Percentiles rank a stretch among this genome's conserved stretches.
These are phyloP conservation scores for Coniochaeta prunicola DNA, from an alignment of 2,329 filamentous ascomycete species.

Conservation along the genomic window DNA sequence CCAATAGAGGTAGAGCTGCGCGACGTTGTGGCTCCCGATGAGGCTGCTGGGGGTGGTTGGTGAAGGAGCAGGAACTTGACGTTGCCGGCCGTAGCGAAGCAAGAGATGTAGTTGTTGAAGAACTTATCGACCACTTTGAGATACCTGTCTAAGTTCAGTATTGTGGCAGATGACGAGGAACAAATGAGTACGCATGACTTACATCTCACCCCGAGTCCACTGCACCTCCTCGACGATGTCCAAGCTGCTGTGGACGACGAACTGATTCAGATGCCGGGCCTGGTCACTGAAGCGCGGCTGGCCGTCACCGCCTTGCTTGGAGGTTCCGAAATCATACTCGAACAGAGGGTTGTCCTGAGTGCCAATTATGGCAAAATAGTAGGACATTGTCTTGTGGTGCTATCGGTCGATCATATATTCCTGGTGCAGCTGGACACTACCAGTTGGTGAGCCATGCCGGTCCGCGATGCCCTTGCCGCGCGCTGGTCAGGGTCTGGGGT, in stretches of 20 bases:
- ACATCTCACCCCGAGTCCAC: constrained; percentile 85
- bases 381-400: constrained; percentile 73
- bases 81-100: constrained; percentile 88
- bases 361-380: constrained; percentile 96
- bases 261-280: constrained; percentile 91
- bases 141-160: constrained; percentile 53
- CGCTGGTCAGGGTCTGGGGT: not conserved
- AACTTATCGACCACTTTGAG: constrained; percentile 96
- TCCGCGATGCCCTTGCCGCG: not conserved
- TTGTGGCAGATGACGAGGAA: not conserved
- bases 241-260: constrained; percentile 88
- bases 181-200: constrained; percentile 18
- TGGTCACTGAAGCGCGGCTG: constrained; percentile 81
- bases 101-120: constrained; percentile 91
- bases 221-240: constrained; percentile 96
- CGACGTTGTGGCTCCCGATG: constrained; percentile 8
- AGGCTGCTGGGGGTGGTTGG: constrained; percentile 51
- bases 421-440: constrained; percentile 1
- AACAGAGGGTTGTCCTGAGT: constrained; percentile 95
- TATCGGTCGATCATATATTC: constrained; percentile 19
- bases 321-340: constrained; percentile 94
- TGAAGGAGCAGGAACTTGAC: constrained; percentile 93
- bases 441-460: constrained; percentile 1
- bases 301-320: constrained; percentile 91
- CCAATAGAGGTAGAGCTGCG: constrained; percentile 64